Conservation (phyloP, 2,329 filamentous ascomycete species). For the Trichoderma cornu-damae region DNA sequence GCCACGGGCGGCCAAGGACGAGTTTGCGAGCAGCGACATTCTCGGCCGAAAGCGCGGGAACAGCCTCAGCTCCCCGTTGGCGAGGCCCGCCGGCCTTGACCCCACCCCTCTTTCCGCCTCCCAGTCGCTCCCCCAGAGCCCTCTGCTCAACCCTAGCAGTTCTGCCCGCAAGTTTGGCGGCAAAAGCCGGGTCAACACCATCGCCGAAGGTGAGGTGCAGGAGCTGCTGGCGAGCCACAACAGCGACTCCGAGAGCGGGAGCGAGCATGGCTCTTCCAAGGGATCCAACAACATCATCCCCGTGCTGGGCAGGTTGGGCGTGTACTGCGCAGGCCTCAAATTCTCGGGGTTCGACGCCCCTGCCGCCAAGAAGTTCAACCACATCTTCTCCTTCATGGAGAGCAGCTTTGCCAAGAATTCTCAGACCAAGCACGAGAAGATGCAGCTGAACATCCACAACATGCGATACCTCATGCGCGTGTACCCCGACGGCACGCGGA, state of each 20-base stretch:
- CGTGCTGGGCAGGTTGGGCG: slow-evolving; percentile 76
- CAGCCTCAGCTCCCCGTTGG: slow-evolving; percentile 65
- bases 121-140: slow-evolving; percentile 50
- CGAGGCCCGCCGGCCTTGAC: slow-evolving; percentile 58
- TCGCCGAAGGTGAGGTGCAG: slow-evolving; percentile 52
- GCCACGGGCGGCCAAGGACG: slow-evolving; percentile 44
- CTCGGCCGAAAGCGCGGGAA: slow-evolving; percentile 52
- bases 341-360: slow-evolving; percentile 73
- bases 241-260: slow-evolving; percentile 73
- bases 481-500: slow-evolving; percentile 76
- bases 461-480: slow-evolving; percentile 88
- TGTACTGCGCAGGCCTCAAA: slow-evolving; percentile 70
- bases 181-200: slow-evolving; percentile 54
- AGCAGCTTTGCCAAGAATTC: slow-evolving; percentile 78
- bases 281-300: slow-evolving; percentile 81
- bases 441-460: slow-evolving; percentile 81
- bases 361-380: slow-evolving; percentile 83
- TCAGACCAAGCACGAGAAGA: slow-evolving; percentile 69
- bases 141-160: slow-evolving; percentile 45
- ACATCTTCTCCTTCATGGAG: slow-evolving; percentile 94
- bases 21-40: slow-evolving; percentile 31
- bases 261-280: slow-evolving; percentile 50
- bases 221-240: slow-evolving; percentile 49
- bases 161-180: slow-evolving; percentile 44
- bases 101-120: slow-evolving; percentile 45